Evolutionary conservation across 1,139 yeast species (phyloP), one percentile per base, ranked within the genome.

Genomic region (Scheffersomyces titani): DNA sequence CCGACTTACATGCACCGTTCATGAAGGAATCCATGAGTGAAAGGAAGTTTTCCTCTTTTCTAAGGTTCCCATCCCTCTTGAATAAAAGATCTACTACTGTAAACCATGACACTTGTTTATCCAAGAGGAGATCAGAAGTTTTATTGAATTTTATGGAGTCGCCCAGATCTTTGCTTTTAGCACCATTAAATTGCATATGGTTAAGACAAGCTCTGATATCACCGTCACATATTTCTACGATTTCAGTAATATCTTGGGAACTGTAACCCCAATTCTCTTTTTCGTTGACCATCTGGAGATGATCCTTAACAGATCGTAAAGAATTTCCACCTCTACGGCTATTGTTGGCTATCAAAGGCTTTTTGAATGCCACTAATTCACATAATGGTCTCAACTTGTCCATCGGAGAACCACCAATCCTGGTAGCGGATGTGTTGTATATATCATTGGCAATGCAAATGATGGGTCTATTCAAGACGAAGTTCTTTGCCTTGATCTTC

Each of bases 361-460:
- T 85, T 60, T 78, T 81, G 66, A 92, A 89, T 16, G 83, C 71
- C 2, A 94, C 80, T 6, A 90, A 76, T 64, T 93, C 98, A 60
- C 94, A 85, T 56, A 82, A 74, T 0, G 88, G 88, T 60, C 96
- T 83, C 59, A 94, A 74, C 59, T 85, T 86, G 55, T 92, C 96
- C 73, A 94, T 77, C 5, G 90, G 75, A 51, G 70, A 70, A 1
- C 70, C 67, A 6, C 75, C 70, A 40, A 63, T 64, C 16, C 65
- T 57, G 6, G 66, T 59, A 6, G 66, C 51, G 7, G 54, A 82
- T 4, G 85, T 82, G 1, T 90, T 83, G 68, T 89, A 93, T 0
- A 89, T 81, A 67, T 94, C 97, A 70, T 94, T 94, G 68, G 98
- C 96, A 57, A 94, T 85, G 52, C 97, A 94, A 55, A 94, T 90